Evolutionary conservation across 495 filamentous ascomycete genomes (phyloP).

Genomic region (Podospora sp.): DNA sequence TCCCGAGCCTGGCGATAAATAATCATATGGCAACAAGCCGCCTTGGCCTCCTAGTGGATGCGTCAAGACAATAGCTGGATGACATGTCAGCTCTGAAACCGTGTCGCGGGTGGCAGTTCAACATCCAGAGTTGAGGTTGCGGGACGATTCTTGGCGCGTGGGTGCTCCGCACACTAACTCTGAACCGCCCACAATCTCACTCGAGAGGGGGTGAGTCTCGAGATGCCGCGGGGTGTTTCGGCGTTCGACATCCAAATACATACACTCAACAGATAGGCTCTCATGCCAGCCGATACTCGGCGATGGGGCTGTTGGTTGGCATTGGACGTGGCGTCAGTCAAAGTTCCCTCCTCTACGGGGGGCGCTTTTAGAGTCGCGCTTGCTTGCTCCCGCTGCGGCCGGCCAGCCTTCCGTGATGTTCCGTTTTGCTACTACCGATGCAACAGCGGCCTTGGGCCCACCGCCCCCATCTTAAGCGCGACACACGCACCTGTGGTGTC

Average conservation of each 20-base stretch:
- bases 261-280: conserved; percentile 25
- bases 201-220: background rate
- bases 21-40: background rate
- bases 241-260: conserved; percentile 7
- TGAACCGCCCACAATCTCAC: background rate
- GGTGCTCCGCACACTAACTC: conserved; percentile 13
- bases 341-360: background rate
- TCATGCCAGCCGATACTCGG: background rate
- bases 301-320: background rate
- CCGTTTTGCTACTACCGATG: conserved; percentile 8
- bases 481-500: conserved; percentile 11
- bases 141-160: conserved; percentile 25
- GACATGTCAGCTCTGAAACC: conserved; percentile 14
- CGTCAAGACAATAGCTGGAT: conserved; percentile 2
- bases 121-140: conserved; percentile 4
- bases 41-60: background rate
- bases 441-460: background rate
- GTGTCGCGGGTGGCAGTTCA: background rate
- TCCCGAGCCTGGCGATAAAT: conserved; percentile 9
- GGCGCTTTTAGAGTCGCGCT: conserved; percentile 6
- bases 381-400: conserved; percentile 7
- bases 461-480: conserved; percentile 5
- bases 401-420: conserved; percentile 4
- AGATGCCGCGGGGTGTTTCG: conserved; percentile 14
- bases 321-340: background rate